Conservation (phyloP, 306 rosid genomes). For the Cicer chorassanicum region DNA sequence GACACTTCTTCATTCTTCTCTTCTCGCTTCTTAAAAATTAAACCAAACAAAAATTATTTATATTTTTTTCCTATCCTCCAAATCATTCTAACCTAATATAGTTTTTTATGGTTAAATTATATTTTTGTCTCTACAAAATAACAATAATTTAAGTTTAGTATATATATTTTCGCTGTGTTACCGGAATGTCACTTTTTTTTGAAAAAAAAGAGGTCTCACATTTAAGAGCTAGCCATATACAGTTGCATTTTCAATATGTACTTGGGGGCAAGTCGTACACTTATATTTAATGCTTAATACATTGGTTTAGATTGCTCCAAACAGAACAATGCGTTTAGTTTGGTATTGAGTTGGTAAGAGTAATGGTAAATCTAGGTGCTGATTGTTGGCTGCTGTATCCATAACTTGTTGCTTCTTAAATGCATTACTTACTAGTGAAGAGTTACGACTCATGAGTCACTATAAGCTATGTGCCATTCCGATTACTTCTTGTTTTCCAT, state of each 20-base stretch:
- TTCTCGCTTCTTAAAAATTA: too few relatives aligned
- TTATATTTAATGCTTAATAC: not conserved
- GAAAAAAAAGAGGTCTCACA: too few relatives aligned
- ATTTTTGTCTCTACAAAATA: too few relatives aligned
- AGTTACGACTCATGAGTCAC: not conserved
- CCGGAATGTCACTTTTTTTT: too few relatives aligned
- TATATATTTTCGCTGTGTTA: too few relatives aligned
- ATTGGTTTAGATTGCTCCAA: not conserved
- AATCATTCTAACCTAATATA: too few relatives aligned
- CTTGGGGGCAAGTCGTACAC: not conserved
- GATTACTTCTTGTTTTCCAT: not conserved
- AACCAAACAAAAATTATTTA: too few relatives aligned
- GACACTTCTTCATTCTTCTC: too few relatives aligned
- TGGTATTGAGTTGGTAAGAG: not conserved
- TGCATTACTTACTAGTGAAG: not conserved
- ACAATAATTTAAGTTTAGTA: too few relatives aligned
- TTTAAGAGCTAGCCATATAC: not conserved
- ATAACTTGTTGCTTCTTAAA: not conserved
- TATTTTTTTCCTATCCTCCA: too few relatives aligned
- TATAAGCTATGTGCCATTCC: not conserved
- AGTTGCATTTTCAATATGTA: not conserved
- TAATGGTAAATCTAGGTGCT: not conserved
- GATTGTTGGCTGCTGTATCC: not conserved
- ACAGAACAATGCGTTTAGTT: not conserved
- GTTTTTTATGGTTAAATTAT: too few relatives aligned